A percentile compares a stretch with the other conserved stretches of the same genome.
Evolutionary conservation across 2,329 filamentous ascomycete genomes (phyloP).

Genomic region (Drechslera avenae): DNA sequence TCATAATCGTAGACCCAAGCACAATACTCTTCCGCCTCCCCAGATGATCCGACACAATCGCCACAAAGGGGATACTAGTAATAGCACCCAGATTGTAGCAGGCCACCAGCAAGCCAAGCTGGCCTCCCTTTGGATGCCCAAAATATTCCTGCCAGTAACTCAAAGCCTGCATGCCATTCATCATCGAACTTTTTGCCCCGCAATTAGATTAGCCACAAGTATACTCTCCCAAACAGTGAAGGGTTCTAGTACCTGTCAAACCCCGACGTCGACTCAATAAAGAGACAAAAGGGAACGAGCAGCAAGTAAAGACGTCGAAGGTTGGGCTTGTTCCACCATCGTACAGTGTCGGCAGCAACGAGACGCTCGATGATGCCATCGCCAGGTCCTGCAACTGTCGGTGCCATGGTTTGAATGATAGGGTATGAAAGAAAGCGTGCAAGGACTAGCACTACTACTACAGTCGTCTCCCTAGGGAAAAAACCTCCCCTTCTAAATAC

Average conservation of each 20-base stretch:
- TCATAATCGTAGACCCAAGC: conserved; percentile 60
- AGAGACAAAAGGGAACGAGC: conserved; percentile 65
- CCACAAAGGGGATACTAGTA: conserved; percentile 62
- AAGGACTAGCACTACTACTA: no score
- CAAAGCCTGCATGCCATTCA: conserved; percentile 44
- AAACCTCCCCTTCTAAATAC: no score
- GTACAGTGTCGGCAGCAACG: conserved; percentile 47
- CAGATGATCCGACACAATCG: conserved; percentile 59
- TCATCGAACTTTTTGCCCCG: conserved; percentile 49
- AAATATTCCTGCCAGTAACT: conserved; percentile 55
- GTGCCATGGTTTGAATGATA: conserved; percentile 26
- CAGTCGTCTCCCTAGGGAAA: no score
- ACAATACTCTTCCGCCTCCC: conserved; percentile 64
- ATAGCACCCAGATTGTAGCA: conserved; percentile 66
- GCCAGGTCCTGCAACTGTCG: conserved; percentile 19
- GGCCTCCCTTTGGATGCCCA: conserved; percentile 51
- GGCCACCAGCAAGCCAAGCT: conserved; percentile 62
- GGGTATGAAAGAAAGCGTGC: no score
- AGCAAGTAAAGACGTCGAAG: conserved; percentile 62
- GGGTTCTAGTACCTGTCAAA: conserved; percentile 55
- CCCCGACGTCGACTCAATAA: conserved; percentile 66
- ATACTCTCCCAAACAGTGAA: not conserved
- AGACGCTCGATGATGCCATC: conserved; percentile 42
- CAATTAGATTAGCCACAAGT: not conserved
- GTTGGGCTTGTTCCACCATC: conserved; percentile 66